Percentiles rank a stretch among this genome's conserved stretches.
phyloP scores from a whole-genome alignment of 768 basidiomycete species.

The Macrocybe gigantea region DNA sequence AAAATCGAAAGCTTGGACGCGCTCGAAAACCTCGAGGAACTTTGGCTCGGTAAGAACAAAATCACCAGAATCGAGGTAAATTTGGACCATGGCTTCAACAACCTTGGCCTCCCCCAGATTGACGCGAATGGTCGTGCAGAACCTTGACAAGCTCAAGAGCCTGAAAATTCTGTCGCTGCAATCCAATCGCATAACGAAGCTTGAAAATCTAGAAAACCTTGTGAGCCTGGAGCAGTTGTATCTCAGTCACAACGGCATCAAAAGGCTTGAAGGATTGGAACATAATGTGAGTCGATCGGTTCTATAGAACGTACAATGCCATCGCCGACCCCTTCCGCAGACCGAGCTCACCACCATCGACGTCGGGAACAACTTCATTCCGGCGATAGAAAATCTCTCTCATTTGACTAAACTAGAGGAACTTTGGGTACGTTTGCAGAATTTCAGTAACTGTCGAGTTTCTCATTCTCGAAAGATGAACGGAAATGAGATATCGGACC shows the following conservation, averaged over 20 bases:
- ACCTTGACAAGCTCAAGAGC: slow-evolving; percentile 60
- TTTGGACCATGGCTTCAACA: not conserved
- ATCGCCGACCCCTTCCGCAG: slow-evolving; percentile 19
- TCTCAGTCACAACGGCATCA: slow-evolving; percentile 89
- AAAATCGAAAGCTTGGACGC: slow-evolving; percentile 82
- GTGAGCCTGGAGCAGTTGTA: slow-evolving; percentile 83
- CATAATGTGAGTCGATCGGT: slow-evolving; percentile 54
- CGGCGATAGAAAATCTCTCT: slow-evolving; percentile 73
- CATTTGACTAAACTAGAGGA: slow-evolving; percentile 81
- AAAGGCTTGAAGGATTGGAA: slow-evolving; percentile 78
- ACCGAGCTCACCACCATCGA: slow-evolving; percentile 80
- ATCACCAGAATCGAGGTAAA: slow-evolving; percentile 78
- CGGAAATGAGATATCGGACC: slow-evolving; percentile 75
- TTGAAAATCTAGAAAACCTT: slow-evolving; percentile 76
- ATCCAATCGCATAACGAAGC: slow-evolving; percentile 86
- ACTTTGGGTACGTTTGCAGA: slow-evolving; percentile 71
- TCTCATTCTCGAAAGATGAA: slow-evolving; percentile 53
- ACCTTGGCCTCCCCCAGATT: not conserved
- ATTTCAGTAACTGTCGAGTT: not conserved
- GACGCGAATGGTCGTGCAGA: slow-evolving; percentile 34
- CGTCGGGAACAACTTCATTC: slow-evolving; percentile 79
- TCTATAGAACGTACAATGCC: not conserved
- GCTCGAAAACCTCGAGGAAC: slow-evolving; percentile 78
- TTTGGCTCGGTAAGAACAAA: slow-evolving; percentile 99
- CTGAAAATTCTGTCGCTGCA: slow-evolving; percentile 86